phyloP scores from a whole-genome alignment of 805 yeast genomes.

The Priceomyces medius region DNA sequence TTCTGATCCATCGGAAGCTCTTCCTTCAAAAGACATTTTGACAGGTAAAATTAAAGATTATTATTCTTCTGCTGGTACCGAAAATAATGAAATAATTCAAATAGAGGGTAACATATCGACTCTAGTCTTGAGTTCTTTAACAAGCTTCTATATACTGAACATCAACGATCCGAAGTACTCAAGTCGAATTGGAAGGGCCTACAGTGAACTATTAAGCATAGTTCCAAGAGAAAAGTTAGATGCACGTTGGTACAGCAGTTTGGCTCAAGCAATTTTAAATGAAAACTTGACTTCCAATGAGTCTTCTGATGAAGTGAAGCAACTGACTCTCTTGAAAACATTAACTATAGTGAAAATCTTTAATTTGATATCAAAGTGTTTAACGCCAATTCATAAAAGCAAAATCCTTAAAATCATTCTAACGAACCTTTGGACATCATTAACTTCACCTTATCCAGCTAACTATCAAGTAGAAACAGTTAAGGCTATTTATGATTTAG shows the following conservation, averaged over 20 bases:
- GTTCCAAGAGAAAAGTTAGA: conserved; percentile 16
- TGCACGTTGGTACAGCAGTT: conserved; percentile 7
- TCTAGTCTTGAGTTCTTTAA: conserved; percentile 17
- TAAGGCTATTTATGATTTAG: conserved; percentile 60
- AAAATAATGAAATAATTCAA: conserved; percentile 13
- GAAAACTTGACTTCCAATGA: conserved; percentile 10
- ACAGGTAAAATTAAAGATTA: conserved; percentile 1
- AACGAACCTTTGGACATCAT: conserved; percentile 53
- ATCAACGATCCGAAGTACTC: conserved; percentile 15
- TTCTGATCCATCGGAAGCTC: background rate
- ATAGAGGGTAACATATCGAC: conserved; percentile 15
- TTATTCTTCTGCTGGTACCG: conserved; percentile 3
- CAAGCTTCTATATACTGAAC: conserved; percentile 16
- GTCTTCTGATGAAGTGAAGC: conserved; percentile 9
- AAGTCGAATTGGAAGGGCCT: conserved; percentile 17
- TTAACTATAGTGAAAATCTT: conserved; percentile 46
- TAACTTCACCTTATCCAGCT: conserved; percentile 48
- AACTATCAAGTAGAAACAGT: conserved; percentile 70
- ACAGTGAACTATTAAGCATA: conserved; percentile 19
- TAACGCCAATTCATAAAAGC: conserved; percentile 32
- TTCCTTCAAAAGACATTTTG: conserved; percentile 2
- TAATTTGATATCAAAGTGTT: conserved; percentile 28
- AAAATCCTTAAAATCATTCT: conserved; percentile 41
- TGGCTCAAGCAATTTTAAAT: conserved; percentile 15
- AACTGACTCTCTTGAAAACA: conserved; percentile 26